These are phyloP conservation scores for Mycena vitilis DNA, from an alignment of 768 basidiomycete species.

Conservation along the genomic window DNA sequence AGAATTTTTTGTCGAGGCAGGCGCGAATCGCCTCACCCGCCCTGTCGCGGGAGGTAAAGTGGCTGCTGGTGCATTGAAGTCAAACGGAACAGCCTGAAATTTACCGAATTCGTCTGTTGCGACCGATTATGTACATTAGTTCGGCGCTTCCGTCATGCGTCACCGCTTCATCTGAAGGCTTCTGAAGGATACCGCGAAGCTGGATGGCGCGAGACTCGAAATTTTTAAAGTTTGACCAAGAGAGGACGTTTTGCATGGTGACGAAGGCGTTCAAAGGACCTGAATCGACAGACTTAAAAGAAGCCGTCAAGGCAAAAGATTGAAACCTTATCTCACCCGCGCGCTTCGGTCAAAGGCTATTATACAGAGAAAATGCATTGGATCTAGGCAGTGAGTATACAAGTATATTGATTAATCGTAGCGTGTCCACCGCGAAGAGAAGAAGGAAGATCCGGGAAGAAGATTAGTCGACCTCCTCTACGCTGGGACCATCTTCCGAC, in stretches of 20 bases:
- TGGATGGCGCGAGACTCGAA: too few species aligned
- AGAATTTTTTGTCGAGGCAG: constrained; percentile 54
- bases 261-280: too few species aligned
- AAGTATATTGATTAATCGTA: constrained; percentile 27
- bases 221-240: too few species aligned
- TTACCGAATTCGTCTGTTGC: neutral
- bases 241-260: too few species aligned
- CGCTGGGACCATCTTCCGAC: constrained; percentile 86
- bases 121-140: too few species aligned
- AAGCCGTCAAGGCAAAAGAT: neutral
- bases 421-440: constrained; percentile 27
- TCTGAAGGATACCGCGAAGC: too few species aligned
- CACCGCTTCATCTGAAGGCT: too few species aligned
- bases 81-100: constrained; percentile 7
- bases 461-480: constrained; percentile 89
- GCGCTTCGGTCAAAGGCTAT: neutral
- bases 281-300: neutral
- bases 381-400: constrained; percentile 18
- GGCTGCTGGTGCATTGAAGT: constrained; percentile 57
- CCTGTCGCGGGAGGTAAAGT: constrained; percentile 63
- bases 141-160: too few species aligned
- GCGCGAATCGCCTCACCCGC: constrained; percentile 58
- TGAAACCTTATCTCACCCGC: neutral
- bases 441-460: constrained; percentile 29
- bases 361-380: constrained; percentile 23